These are phyloP conservation scores for Gelatoporia subvermispora DNA, from an alignment of 768 basidiomycete genomes.

Conservation along the genomic window DNA sequence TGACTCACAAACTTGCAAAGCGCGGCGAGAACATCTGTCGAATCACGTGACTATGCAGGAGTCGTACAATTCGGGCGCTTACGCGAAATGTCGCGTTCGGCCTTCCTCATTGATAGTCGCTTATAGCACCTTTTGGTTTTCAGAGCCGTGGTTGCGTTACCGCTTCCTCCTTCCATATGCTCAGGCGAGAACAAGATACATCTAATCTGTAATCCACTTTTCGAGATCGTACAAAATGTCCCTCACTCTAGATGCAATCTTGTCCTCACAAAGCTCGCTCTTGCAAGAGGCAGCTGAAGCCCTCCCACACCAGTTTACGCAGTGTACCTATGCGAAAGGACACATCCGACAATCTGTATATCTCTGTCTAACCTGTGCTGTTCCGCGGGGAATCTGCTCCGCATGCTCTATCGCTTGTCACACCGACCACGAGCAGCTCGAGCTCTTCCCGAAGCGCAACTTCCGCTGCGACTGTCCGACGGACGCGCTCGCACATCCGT, in stretches of 20 bases:
- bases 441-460: slow-evolving; percentile 79
- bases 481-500: slow-evolving; percentile 48
- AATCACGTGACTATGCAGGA: no score
- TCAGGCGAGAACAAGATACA: background rate
- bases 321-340: slow-evolving; percentile 36
- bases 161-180: no score
- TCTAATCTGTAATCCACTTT: no score
- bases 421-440: slow-evolving; percentile 80
- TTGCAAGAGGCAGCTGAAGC: slow-evolving; percentile 36
- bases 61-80: no score
- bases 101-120: no score
- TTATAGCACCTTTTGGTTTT: no score
- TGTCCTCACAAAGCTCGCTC: slow-evolving; percentile 27
- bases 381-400: slow-evolving; percentile 67
- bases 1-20: no score
- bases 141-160: no score
- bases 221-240: no score
- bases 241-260: slow-evolving; percentile 23
- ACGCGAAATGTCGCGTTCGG: no score
- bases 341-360: slow-evolving; percentile 69
- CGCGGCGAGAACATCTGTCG: no score
- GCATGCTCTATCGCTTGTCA: slow-evolving; percentile 87
- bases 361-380: slow-evolving; percentile 71
- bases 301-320: slow-evolving; percentile 37
- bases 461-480: slow-evolving; percentile 89